A percentile compares a stretch with the other conserved stretches of the same genome.
Conservation (phyloP, 2,329 filamentous ascomycete species). For the Clonostachys solani region DNA sequence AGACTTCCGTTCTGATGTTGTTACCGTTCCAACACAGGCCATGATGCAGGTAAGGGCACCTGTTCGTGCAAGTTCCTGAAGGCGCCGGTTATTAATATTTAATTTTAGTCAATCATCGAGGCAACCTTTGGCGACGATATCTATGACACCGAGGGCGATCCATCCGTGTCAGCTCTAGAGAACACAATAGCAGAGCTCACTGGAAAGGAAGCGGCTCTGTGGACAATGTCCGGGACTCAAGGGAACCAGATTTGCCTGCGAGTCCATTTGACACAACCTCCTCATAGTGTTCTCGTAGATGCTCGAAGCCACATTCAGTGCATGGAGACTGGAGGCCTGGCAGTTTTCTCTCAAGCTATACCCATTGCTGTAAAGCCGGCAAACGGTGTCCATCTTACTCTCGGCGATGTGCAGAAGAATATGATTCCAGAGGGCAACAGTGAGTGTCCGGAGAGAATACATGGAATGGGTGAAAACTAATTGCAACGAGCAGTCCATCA, state of each 20-base stretch:
- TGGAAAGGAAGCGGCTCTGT: constrained; percentile 17
- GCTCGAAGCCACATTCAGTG: constrained; percentile 69
- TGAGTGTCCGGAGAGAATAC: constrained; percentile 31
- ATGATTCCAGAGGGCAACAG: constrained; percentile 18
- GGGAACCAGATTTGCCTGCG: constrained; percentile 19
- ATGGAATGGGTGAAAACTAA: constrained; percentile 34
- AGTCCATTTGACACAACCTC: constrained; percentile 17
- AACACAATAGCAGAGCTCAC: constrained; percentile 12
- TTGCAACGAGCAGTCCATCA: constrained; percentile 69
- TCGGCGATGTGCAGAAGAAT: constrained; percentile 61
- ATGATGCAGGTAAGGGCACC: constrained; percentile 16
- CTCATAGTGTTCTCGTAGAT: constrained; percentile 39
- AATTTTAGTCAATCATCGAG: constrained; percentile 14
- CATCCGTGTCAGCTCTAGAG: constrained; percentile 14
- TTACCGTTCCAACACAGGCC: constrained; percentile 14
- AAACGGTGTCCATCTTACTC: constrained; percentile 67
- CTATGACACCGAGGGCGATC: constrained; percentile 16
- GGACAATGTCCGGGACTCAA: constrained; percentile 17
- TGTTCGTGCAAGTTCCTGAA: too few species aligned
- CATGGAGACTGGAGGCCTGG: constrained; percentile 58
- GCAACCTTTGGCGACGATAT: constrained; percentile 19
- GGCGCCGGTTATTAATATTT: too few species aligned
- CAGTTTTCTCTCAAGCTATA: constrained; percentile 64
- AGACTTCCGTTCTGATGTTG: constrained; percentile 19
- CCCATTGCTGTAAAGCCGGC: constrained; percentile 59